Evolutionary conservation across 2,329 filamentous ascomycete species (phyloP), one percentile per base, ranked within the genome.

Genomic region (Penicillium oxalicum): DNA sequence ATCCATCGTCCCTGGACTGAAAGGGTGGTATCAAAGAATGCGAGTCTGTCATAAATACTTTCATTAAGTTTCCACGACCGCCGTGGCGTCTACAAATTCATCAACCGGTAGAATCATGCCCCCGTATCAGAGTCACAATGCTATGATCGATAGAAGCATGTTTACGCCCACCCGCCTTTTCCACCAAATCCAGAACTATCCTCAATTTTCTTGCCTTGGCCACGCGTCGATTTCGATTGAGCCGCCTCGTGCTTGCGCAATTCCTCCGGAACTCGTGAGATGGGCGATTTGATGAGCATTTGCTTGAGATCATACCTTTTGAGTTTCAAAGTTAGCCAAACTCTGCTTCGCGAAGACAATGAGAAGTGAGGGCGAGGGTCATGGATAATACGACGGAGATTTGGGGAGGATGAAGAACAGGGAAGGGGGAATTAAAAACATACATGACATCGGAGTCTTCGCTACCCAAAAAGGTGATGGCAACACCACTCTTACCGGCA

Each of bases 401-500:
- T 18, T 18, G 18, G 18, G 18, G 18, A 18, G 18, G 18, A 18
- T 1, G 18, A 18, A 18, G 18, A 18, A 18, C 18, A 18, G 51
- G 40, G 48, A 28, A 33, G 3, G 36, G 26, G 9, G 37, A 42
- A 34, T 28, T 27, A 28, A 42, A 52, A 49, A 70, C 71, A 60
- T 77, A 96, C 78, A 97, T 76, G 25, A 91, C 85, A 67, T 96
- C 93, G 1, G 80, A 67, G 72, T 98, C 93, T 72, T 97, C 93
- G 59, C 82, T 86, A 50, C 90, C 91, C 63, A 97, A 70, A 76
- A 98, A 98, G 0, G 93, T 98, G 55, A 98, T 93, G 2, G 93
- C 88, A 44, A 95, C 84, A 84, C 93, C 93, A 59, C 82, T 91
- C 81, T 97, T 97, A 53, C 93, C 93, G 2, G 93, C 93, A 83